Evolutionary conservation across 148 eudicot genomes (phyloP).

Genomic region (Simmondsia chinensis): DNA sequence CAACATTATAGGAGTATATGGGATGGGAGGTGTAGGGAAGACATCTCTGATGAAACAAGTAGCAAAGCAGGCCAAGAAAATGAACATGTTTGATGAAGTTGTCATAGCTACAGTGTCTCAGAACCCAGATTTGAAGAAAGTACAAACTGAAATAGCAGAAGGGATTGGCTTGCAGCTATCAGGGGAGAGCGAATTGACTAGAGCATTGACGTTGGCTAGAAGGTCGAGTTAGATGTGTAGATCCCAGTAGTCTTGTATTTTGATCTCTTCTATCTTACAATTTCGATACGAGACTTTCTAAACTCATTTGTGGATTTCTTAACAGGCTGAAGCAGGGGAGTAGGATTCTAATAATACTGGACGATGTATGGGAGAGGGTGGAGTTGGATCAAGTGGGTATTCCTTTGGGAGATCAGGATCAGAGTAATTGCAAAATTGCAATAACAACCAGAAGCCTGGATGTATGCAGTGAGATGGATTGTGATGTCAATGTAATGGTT

Average conservation of each 20-base stretch:
- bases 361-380: slow-evolving; percentile 43
- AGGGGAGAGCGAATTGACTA: slow-evolving; percentile 9
- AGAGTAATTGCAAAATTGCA: slow-evolving; percentile 21
- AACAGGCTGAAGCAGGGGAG: slow-evolving; percentile 15
- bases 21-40: slow-evolving; percentile 50
- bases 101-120: slow-evolving; percentile 28
- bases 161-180: slow-evolving; percentile 18
- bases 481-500: slow-evolving; percentile 13
- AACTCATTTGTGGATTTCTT: too few species aligned
- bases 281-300: too few species aligned
- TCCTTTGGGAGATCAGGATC: slow-evolving; percentile 12
- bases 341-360: slow-evolving; percentile 30
- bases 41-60: slow-evolving; percentile 33
- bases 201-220: slow-evolving; percentile 18
- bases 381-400: slow-evolving; percentile 28
- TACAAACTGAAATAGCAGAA: slow-evolving; percentile 32
- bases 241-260: too few species aligned
- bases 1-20: slow-evolving; percentile 32
- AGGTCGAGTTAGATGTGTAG: too few species aligned
- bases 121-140: slow-evolving; percentile 17
- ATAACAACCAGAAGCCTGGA: slow-evolving; percentile 24
- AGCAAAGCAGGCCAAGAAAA: slow-evolving; percentile 12
- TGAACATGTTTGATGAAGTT: slow-evolving; percentile 37
- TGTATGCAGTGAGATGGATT: slow-evolving; percentile 23
- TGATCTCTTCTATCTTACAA: too few species aligned